phyloP scores from a whole-genome alignment of 1,139 yeast genomes.

The Kurtzmaniella quercitrusa region DNA sequence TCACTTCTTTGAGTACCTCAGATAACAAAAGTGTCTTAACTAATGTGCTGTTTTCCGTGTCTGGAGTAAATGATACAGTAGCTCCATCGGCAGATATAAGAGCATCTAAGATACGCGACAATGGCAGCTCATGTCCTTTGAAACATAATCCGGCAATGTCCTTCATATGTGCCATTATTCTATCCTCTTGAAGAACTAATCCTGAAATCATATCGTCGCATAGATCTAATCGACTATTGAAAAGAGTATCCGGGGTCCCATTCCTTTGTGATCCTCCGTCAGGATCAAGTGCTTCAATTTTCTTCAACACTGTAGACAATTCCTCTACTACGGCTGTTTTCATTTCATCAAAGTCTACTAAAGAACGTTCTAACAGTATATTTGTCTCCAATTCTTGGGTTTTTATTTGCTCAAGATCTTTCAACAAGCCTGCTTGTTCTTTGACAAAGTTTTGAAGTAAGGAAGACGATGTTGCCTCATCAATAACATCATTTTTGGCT shows the following conservation, averaged over 20 bases:
- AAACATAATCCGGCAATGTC: not conserved
- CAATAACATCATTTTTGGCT: constrained; percentile 36
- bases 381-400: not conserved
- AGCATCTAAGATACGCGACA: not conserved
- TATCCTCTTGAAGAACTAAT: not conserved
- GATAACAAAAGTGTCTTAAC: not conserved
- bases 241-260: not conserved
- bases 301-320: not conserved
- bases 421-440: constrained; percentile 13
- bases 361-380: not conserved
- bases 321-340: not conserved
- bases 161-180: not conserved
- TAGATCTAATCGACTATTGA: not conserved
- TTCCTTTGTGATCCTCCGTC: not conserved
- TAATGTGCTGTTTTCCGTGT: not conserved
- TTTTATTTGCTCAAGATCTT: not conserved
- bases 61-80: not conserved
- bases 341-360: not conserved
- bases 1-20: not conserved
- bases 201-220: not conserved
- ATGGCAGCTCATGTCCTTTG: not conserved
- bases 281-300: not conserved
- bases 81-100: not conserved
- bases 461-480: constrained; percentile 30
- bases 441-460: constrained; percentile 16